Evolutionary conservation across 2,329 filamentous ascomycete species (phyloP), one percentile per base, ranked within the genome.

Genomic region (Calonectria montana): DNA sequence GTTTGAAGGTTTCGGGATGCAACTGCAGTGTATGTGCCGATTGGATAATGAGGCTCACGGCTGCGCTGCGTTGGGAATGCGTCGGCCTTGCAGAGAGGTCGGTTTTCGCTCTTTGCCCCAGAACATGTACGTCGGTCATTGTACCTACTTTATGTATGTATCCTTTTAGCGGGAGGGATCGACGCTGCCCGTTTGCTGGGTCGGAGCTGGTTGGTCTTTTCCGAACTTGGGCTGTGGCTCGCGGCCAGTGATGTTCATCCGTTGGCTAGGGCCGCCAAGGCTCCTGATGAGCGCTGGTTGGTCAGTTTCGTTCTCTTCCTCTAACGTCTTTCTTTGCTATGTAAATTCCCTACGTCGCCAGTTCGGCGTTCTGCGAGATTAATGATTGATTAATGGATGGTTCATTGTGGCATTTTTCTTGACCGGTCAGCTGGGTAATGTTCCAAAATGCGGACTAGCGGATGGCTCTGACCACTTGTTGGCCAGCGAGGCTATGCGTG

Each of bases 141-240:
- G 41, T 27, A 50, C 64, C 41, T 47, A 50, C 53, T 25, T 15
- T 25, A 47, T 43, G 37, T 57, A 68, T 39, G 59, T 55, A 65
- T 48, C 68, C 61, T 73, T 66, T 73, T 75, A 69, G 37, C 67
- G 55, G 71, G 50, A 69, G 64, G 47, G 76, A 78, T 78, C 74
- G 69, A 76, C 76, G 66, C 64, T 63, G 67, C 67, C 41, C 63
- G 68, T 72, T 76, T 74, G 69, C 69, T 66, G 69, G 69, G 69
- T 68, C 63, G 55, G 48, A 66, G 62, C 70, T 76, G 72, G 61
- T 57, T 69, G 31, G 27, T 43, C 64, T 59, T 39, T 57, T 21
- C 31, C 67, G 67, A 66, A 63, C 37, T 55, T 67, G 62, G 66
- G 70, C 69, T 72, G 69, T 31, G 68, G 72, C 65, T 65, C 73